These are phyloP conservation scores for Acer campestre DNA, from an alignment of 345 rosid genomes.

Conservation along the genomic window DNA sequence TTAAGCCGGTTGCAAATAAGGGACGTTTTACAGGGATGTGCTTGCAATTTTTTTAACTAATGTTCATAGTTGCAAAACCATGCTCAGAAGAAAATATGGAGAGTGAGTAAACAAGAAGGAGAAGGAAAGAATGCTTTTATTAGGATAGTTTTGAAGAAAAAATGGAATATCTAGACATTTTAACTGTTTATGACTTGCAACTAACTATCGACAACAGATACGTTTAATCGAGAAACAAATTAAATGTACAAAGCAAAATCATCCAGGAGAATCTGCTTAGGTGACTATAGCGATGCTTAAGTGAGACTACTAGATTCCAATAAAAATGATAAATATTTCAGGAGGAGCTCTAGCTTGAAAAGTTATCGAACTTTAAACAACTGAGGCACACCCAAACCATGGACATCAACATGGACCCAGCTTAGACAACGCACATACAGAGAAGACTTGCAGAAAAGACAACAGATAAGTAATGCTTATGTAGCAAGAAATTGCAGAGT, in stretches of 20 bases:
- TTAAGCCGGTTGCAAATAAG: background rate
- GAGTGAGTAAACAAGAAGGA: background rate
- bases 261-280: background rate
- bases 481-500: conserved; percentile 7
- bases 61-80: background rate
- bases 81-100: background rate
- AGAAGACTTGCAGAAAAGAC: background rate
- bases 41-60: background rate
- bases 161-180: background rate
- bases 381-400: background rate
- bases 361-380: background rate
- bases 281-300: background rate
- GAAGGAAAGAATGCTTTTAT: background rate
- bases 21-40: background rate
- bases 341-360: background rate
- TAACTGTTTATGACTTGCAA: background rate
- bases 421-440: background rate
- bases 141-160: background rate
- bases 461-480: background rate
- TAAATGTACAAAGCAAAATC: background rate
- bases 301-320: background rate
- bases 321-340: background rate
- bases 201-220: background rate
- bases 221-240: background rate
- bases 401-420: background rate